Evolutionary conservation across 352 stramenopile species (phyloP).

Genomic region (Globisporangium acanthophoron): DNA sequence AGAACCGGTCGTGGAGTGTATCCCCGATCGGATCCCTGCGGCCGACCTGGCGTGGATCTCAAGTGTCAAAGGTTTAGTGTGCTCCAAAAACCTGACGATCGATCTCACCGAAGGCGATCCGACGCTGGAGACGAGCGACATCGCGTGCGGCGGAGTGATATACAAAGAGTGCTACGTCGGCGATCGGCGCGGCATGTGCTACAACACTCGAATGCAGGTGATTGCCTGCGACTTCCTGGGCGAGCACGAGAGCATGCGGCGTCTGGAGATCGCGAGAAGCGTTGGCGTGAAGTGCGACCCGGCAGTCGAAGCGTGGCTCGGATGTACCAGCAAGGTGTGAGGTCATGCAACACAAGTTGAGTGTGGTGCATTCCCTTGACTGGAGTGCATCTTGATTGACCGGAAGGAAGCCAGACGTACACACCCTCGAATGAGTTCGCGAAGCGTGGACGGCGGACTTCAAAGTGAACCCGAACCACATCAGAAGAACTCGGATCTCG

Average conservation of each 20-base stretch:
- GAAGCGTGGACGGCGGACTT: background rate
- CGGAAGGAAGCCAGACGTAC: too few species aligned
- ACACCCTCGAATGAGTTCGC: too few species aligned
- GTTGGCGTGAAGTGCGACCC: background rate
- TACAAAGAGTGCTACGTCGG: background rate
- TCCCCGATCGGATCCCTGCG: background rate
- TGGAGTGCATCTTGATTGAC: too few species aligned
- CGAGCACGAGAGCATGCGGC: background rate
- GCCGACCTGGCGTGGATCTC: background rate
- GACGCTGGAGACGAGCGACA: conserved; percentile 1
- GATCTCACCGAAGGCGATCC: background rate
- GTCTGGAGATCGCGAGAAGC: background rate
- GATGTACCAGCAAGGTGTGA: background rate
- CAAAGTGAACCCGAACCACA: conserved; percentile 5
- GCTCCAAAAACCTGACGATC: too few species aligned
- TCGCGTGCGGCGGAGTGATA: conserved; percentile 1
- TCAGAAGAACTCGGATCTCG: background rate
- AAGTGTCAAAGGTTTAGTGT: too few species aligned
- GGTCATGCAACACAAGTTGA: too few species aligned
- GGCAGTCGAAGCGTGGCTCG: conserved; percentile 1
- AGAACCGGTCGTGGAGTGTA: background rate
- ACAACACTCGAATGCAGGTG: conserved; percentile 8
- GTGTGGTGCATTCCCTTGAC: too few species aligned
- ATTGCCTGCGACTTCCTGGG: background rate
- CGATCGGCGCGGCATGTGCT: conserved; percentile 4